Evolutionary conservation across 805 yeast genomes (phyloP).

Genomic region (Grigorovia yakushimaensis): DNA sequence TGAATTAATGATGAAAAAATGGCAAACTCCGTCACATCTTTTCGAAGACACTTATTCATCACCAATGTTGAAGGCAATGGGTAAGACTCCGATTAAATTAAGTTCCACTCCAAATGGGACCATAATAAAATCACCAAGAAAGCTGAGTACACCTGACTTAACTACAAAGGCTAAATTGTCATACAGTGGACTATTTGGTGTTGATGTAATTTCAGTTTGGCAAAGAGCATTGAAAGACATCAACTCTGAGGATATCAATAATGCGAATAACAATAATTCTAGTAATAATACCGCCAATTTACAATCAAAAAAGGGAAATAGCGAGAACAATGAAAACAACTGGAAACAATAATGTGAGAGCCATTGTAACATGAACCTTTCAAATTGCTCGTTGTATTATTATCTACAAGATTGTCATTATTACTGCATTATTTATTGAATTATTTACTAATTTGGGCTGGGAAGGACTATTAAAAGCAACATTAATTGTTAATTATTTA

Average conservation of each 20-base stretch:
- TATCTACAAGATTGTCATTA: too few species aligned
- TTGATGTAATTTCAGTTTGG: conserved; percentile 29
- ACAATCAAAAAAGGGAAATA: conserved; percentile 4
- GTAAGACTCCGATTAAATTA: conserved; percentile 11
- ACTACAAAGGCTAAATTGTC: conserved; percentile 16
- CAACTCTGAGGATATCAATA: not conserved
- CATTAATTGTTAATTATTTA: too few species aligned
- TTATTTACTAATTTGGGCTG: too few species aligned
- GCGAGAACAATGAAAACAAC: too few species aligned
- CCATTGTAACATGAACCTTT: too few species aligned
- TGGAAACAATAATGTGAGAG: too few species aligned
- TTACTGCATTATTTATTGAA: too few species aligned
- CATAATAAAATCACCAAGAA: conserved; percentile 13
- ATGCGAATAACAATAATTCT: not conserved
- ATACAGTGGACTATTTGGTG: conserved; percentile 27
- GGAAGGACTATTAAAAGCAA: too few species aligned
- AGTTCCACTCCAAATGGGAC: conserved; percentile 14
- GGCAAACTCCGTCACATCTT: conserved; percentile 28
- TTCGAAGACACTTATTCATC: conserved; percentile 27
- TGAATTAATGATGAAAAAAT: conserved; percentile 16
- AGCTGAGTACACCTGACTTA: conserved; percentile 7
- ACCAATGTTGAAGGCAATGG: conserved; percentile 22
- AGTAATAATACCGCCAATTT: conserved; percentile 9
- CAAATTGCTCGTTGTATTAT: too few species aligned
- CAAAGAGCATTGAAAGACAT: conserved; percentile 21